A percentile compares a stretch with the other conserved stretches of the same genome.
These are phyloP conservation scores for Camellia lanceoleosa DNA, from an alignment of 148 eudicot species.

Conservation along the genomic window DNA sequence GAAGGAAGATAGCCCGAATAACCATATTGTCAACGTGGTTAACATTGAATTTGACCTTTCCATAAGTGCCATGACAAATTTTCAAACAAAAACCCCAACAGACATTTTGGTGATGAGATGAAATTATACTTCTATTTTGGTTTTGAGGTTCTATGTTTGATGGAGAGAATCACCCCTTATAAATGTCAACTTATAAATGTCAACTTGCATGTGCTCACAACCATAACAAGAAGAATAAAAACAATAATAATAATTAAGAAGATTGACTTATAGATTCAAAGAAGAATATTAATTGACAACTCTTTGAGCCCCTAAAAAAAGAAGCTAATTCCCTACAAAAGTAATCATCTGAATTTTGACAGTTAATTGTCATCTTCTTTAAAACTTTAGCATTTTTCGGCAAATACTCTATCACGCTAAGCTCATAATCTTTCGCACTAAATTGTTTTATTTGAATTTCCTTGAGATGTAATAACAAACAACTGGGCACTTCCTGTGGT, in stretches of 20 bases:
- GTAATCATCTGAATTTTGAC: background rate
- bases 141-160: too few species aligned
- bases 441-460: background rate
- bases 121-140: too few species aligned
- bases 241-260: background rate
- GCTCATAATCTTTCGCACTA: slow-evolving; percentile 1
- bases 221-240: too few species aligned
- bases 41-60: too few species aligned
- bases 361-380: slow-evolving; percentile 5
- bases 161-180: too few species aligned
- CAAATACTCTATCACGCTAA: background rate
- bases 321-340: slow-evolving; percentile 1
- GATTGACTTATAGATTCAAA: background rate
- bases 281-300: background rate
- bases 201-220: too few species aligned
- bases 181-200: too few species aligned
- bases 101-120: too few species aligned
- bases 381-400: background rate
- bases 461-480: slow-evolving; percentile 5
- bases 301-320: background rate
- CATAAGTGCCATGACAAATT: too few species aligned
- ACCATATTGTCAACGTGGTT: too few species aligned
- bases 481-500: slow-evolving; percentile 8
- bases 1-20: too few species aligned
- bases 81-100: too few species aligned